Percentiles rank a stretch among this genome's conserved stretches.
Conservation (phyloP, 306 rosid species). For the Nissolia schottii region DNA sequence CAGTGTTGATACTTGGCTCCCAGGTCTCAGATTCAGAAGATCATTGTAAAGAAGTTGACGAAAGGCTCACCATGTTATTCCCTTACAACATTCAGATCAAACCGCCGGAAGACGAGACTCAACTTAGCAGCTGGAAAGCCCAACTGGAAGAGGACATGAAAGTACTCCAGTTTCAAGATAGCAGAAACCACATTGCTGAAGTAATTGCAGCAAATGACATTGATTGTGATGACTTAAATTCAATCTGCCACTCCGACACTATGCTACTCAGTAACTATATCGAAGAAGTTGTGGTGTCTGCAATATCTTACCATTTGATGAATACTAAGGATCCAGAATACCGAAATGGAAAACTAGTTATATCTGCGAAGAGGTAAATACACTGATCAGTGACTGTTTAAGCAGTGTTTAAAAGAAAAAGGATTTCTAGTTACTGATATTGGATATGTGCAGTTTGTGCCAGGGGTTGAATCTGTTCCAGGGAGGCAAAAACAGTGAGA, state of each 20-base stretch:
- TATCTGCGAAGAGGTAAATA: constrained; percentile 61
- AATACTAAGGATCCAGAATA: constrained; percentile 52
- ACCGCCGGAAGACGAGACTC: constrained; percentile 61
- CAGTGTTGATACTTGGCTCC: constrained; percentile 75
- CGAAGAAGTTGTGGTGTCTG: constrained; percentile 59
- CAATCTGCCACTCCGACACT: constrained; percentile 53
- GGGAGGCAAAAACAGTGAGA: constrained; percentile 51
- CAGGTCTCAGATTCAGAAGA: constrained; percentile 34
- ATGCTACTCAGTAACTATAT: constrained; percentile 48
- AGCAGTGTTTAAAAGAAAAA: background rate
- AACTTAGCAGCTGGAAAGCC: constrained; percentile 53
- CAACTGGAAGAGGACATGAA: constrained; percentile 64
- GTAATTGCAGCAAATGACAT: constrained; percentile 74
- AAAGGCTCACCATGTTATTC: constrained; percentile 49
- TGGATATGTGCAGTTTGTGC: constrained; percentile 57
- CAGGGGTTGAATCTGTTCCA: constrained; percentile 69
- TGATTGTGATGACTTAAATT: constrained; percentile 64
- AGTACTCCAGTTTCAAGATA: constrained; percentile 59
- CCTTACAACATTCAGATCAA: constrained; percentile 52
- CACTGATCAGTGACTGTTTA: background rate
- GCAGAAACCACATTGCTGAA: constrained; percentile 73
- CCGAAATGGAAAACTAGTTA: constrained; percentile 73
- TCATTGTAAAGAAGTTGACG: constrained; percentile 43
- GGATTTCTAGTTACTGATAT: constrained; percentile 5
- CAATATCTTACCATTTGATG: constrained; percentile 63